Evolutionary conservation across 2,329 filamentous ascomycete genomes (phyloP).

Genomic region (Talaromyces marneffei): DNA sequence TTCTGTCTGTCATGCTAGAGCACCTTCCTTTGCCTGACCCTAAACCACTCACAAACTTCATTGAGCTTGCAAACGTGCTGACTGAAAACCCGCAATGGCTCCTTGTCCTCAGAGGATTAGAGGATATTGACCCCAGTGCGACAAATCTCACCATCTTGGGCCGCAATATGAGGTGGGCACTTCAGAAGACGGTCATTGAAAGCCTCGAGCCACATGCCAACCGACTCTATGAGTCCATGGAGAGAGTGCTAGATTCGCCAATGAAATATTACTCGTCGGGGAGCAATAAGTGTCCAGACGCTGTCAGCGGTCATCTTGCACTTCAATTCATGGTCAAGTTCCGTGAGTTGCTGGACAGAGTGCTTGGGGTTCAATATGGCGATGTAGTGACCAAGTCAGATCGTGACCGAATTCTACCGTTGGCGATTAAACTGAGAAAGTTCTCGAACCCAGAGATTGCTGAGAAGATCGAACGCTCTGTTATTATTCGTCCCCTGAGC

Average conservation of each 20-base stretch:
- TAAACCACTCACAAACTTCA: slow-evolving; percentile 26
- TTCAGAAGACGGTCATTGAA: slow-evolving; percentile 22
- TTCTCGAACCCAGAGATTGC: slow-evolving; percentile 25
- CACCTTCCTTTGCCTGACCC: slow-evolving; percentile 26
- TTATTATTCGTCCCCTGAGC: slow-evolving; percentile 21
- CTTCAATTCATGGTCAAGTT: slow-evolving; percentile 24
- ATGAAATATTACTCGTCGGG: slow-evolving; percentile 4
- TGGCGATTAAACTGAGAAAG: slow-evolving; percentile 25
- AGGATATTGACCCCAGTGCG: slow-evolving; percentile 14
- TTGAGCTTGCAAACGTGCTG: slow-evolving; percentile 25
- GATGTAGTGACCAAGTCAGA: slow-evolving; percentile 22
- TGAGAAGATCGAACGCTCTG: slow-evolving; percentile 14
- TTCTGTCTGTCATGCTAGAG: slow-evolving; percentile 59
- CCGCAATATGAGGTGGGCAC: slow-evolving; percentile 22
- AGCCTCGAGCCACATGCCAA: slow-evolving; percentile 24
- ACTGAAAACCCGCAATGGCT: slow-evolving; percentile 25
- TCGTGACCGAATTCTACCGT: slow-evolving; percentile 20
- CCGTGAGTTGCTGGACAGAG: slow-evolving; percentile 32
- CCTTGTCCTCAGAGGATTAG: slow-evolving; percentile 24
- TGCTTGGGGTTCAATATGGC: slow-evolving; percentile 24
- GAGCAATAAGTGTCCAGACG: slow-evolving; percentile 13
- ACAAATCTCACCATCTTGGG: slow-evolving; percentile 22
- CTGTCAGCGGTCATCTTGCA: slow-evolving; percentile 22
- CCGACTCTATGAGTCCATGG: slow-evolving; percentile 27
- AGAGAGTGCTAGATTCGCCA: slow-evolving; percentile 14